A percentile compares a stretch with the other conserved stretches of the same genome.
Conservation (phyloP, 176 grass and related monocot genomes). For the Oropetium thomaeum region DNA sequence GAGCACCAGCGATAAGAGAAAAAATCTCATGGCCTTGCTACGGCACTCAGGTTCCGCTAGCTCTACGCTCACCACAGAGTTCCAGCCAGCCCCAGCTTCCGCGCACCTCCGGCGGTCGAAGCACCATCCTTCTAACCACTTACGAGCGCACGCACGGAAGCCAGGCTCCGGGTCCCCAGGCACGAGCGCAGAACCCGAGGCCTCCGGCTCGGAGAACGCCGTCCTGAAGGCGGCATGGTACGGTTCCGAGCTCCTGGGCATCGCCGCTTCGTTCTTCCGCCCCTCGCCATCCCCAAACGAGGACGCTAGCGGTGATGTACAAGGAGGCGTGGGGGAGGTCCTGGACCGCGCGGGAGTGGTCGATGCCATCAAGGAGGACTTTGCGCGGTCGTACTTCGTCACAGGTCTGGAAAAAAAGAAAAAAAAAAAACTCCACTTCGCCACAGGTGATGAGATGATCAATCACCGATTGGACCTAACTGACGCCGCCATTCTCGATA, state of each 20-base stretch:
- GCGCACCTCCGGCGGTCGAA: not conserved
- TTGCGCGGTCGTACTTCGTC: slow-evolving; percentile 85
- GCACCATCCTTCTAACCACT: not conserved
- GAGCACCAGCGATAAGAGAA: not conserved
- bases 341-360: slow-evolving; percentile 40
- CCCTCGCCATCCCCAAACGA: slow-evolving; percentile 10
- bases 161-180: slow-evolving; percentile 4
- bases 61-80: not conserved
- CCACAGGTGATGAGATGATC: not conserved
- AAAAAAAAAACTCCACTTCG: no score
- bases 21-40: slow-evolving; percentile 39
- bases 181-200: slow-evolving; percentile 20
- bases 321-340: not conserved
- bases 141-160: slow-evolving; percentile 38
- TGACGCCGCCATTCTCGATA: not conserved
- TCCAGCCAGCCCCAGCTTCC: not conserved
- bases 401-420: slow-evolving; percentile 58
- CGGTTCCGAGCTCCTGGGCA: slow-evolving; percentile 82
- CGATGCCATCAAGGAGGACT: slow-evolving; percentile 81
- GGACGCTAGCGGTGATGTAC: not conserved
- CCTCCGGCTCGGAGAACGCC: slow-evolving; percentile 56
- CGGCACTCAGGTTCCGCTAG: not conserved
- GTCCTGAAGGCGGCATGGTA: slow-evolving; percentile 87
- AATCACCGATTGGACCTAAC: no score
- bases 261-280: slow-evolving; percentile 70